Percentiles rank a stretch among this genome's conserved stretches.
Evolutionary conservation across 176 grass and related monocot genomes (phyloP).

Genomic region (Raddia guianensis): DNA sequence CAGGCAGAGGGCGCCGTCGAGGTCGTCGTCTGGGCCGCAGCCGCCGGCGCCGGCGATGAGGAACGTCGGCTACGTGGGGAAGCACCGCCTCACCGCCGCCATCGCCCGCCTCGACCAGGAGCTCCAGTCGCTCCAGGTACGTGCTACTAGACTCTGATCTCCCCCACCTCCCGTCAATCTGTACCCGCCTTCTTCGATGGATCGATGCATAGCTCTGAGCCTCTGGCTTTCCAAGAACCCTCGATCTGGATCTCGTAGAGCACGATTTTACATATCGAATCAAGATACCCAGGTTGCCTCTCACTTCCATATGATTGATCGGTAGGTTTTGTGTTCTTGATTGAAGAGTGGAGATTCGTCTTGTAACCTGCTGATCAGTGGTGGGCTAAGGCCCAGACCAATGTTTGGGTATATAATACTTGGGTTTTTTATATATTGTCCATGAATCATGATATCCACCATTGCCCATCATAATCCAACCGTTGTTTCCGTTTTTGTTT

Average conservation of each 20-base stretch:
- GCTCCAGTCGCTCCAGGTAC: slow-evolving; percentile 77
- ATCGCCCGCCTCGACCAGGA: slow-evolving; percentile 84
- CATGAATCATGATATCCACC: not conserved
- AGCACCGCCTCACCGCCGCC: slow-evolving; percentile 83
- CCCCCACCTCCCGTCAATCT: not conserved
- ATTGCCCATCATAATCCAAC: not conserved
- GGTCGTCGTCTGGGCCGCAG: slow-evolving; percentile 39
- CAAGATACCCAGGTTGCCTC: not conserved
- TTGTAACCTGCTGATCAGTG: not conserved
- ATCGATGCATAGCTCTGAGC: not conserved
- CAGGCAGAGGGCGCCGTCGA: not conserved
- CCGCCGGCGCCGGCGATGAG: slow-evolving; percentile 15
- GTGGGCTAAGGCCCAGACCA: not conserved
- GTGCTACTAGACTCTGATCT: not conserved
- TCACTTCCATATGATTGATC: not conserved
- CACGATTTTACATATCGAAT: not conserved
- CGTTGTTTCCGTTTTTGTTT: not conserved
- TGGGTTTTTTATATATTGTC: too few relatives aligned
- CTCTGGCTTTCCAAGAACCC: too few relatives aligned
- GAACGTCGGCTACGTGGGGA: slow-evolving; percentile 67
- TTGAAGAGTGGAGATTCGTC: not conserved
- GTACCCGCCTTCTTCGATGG: not conserved
- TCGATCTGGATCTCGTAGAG: slow-evolving; percentile 43
- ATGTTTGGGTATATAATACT: not conserved
- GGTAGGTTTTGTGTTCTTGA: slow-evolving; percentile 12